Conservation (phyloP, 805 yeast species). For the Clavispora carvajalis region DNA sequence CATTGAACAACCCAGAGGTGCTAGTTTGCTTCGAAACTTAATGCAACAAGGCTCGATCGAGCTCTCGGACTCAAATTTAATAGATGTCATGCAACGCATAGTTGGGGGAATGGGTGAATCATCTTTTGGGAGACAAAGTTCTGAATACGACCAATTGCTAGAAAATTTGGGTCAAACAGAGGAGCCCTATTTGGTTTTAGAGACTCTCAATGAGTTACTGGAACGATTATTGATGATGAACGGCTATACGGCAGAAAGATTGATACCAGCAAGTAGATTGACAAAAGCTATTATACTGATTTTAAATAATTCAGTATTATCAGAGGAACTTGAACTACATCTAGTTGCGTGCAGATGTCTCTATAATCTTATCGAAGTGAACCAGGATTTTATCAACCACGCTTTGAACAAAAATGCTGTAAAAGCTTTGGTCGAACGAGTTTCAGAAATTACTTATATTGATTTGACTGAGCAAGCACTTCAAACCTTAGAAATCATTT, state of each 20-base stretch:
- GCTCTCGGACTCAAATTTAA: constrained; percentile 15
- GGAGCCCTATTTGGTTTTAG: constrained; percentile 58
- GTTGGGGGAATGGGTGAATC: constrained; percentile 27
- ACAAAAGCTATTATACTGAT: constrained; percentile 52
- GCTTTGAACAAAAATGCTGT: constrained; percentile 65
- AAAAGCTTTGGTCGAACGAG: constrained; percentile 56
- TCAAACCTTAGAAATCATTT: constrained; percentile 65
- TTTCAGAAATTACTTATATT: constrained; percentile 73
- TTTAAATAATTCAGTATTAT: constrained; percentile 51
- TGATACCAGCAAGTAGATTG: constrained; percentile 55
- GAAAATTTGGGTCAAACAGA: constrained; percentile 39
- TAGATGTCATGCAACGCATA: constrained; percentile 30
- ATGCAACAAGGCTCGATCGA: constrained; percentile 5
- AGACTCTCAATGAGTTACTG: constrained; percentile 59
- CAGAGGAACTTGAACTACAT: constrained; percentile 72
- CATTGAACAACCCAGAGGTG: constrained; percentile 2
- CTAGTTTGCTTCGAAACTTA: constrained; percentile 7
- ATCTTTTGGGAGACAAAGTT: constrained; percentile 7
- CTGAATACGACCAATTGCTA: constrained; percentile 32
- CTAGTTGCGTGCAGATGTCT: constrained; percentile 79
- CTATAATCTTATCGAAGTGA: constrained; percentile 73
- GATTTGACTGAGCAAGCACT: constrained; percentile 91
- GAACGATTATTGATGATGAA: constrained; percentile 67
- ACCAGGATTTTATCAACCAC: constrained; percentile 55
- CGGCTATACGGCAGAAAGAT: constrained; percentile 54